Conservation (phyloP, 1,284 basidiomycete species). For the Boletus smithii region DNA sequence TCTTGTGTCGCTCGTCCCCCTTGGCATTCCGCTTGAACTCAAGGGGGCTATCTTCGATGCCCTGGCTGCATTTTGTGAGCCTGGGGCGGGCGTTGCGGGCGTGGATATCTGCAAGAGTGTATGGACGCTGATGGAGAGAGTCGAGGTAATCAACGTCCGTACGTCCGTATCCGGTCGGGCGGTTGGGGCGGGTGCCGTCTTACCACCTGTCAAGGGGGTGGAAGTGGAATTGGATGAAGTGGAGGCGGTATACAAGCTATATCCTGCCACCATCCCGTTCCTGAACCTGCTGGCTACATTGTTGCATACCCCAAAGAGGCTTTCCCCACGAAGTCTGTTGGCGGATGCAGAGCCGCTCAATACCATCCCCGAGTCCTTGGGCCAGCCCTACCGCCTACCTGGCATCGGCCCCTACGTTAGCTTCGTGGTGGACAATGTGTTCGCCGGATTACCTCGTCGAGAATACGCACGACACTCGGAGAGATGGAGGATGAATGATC, state of each 20-base stretch:
- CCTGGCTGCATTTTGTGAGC: constrained; percentile 80
- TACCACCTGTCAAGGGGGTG: constrained; percentile 63
- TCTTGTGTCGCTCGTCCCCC: constrained; percentile 74
- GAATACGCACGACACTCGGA: constrained; percentile 77
- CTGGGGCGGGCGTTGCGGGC: constrained; percentile 68
- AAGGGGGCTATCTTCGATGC: constrained; percentile 87
- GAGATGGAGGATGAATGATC: constrained; percentile 84
- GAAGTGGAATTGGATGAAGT: constrained; percentile 84
- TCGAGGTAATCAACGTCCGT: constrained; percentile 80
- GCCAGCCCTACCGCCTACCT: constrained; percentile 69
- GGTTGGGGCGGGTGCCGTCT: constrained; percentile 35
- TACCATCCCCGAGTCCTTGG: constrained; percentile 75
- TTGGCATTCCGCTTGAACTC: constrained; percentile 84
- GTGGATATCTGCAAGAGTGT: constrained; percentile 79
- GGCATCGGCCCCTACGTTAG: constrained; percentile 76
- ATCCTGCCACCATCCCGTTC: constrained; percentile 88
- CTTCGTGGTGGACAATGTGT: constrained; percentile 89
- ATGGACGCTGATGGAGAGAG: constrained; percentile 80
- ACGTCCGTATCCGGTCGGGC: constrained; percentile 33
- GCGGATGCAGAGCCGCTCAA: constrained; percentile 60
- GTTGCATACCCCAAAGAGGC: constrained; percentile 71
- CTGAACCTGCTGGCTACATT: constrained; percentile 79
- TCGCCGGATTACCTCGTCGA: constrained; percentile 65
- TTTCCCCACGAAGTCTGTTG: constrained; percentile 57
- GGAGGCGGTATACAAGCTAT: constrained; percentile 74